Evolutionary conservation across 2,329 filamentous ascomycete species (phyloP).

Genomic region (Gaeumannomyces tritici): DNA sequence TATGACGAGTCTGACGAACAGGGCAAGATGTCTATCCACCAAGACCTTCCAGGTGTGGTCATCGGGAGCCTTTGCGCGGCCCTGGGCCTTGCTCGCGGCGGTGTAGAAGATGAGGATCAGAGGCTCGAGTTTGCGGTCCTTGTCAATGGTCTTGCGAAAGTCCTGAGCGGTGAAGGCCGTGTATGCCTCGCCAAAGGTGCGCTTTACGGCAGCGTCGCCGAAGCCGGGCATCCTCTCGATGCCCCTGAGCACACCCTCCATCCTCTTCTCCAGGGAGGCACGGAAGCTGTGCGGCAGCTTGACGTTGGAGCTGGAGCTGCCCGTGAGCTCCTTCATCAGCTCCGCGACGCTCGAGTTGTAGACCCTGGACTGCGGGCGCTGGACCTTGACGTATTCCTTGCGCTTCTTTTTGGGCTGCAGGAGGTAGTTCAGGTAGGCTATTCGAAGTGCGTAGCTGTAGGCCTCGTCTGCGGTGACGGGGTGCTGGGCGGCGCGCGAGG

Average conservation of each 20-base stretch:
- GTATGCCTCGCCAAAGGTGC: constrained; percentile 89
- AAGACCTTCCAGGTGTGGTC: constrained; percentile 88
- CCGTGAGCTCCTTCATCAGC: constrained; percentile 73
- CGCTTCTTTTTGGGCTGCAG: constrained; percentile 84
- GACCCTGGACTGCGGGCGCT: constrained; percentile 49
- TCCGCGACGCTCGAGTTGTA: constrained; percentile 72
- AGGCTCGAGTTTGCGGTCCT: constrained; percentile 87
- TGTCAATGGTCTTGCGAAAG: constrained; percentile 86
- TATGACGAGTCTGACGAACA: constrained; percentile 82
- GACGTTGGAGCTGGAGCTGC: constrained; percentile 37
- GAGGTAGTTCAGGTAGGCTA: constrained; percentile 86
- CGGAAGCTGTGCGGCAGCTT: constrained; percentile 51
- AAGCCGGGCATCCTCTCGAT: constrained; percentile 80
- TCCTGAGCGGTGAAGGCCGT: constrained; percentile 83
- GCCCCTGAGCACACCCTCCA: constrained; percentile 72
- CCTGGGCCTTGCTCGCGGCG: constrained; percentile 79
- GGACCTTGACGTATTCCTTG: constrained; percentile 69
- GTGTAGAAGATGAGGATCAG: constrained; percentile 95
- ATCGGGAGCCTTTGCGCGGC: constrained; percentile 60
- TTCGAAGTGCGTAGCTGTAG: constrained; percentile 82
- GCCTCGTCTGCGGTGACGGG: constrained; percentile 65
- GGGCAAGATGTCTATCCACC: constrained; percentile 86
- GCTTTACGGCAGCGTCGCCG: constrained; percentile 81
- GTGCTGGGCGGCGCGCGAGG: constrained; percentile 35
- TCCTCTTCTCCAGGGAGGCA: constrained; percentile 52